Base-by-base conservation (phyloP, 805 yeast genomes). In the Tetrapisispora namnaoensis region DNA sequence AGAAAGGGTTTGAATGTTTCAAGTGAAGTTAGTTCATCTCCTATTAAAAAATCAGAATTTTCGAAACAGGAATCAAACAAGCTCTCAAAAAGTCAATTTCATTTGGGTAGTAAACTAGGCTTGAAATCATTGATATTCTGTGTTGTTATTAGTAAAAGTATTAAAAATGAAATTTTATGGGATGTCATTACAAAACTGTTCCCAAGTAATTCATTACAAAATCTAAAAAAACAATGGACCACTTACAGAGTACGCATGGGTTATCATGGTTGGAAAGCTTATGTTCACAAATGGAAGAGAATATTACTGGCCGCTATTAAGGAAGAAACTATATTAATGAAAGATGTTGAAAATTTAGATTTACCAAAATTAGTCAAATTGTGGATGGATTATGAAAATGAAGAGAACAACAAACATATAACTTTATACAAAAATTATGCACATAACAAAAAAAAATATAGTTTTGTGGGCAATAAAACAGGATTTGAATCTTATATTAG, bases 91-190 rank as follows among this genome's bases (percentile, higher is more conserved):
- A 35, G 21, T n/a, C 27, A 38, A 38, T 62, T 58, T 48, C 61
- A 61, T 40, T 51, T 63, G 18, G 63, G 63, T 2, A 62, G 69
- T 30, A 69, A 70, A 42, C 55, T 69, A 5, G 83, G 83, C 51
- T 71, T 77, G 1, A 75, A 80, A 21, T 68, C 72, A 2, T 68
- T 88, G 37, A 77, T 80, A 54, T 73, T 86, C 51, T 75, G 82
- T 2, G 83, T 83, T 14, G 78, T 84, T 13, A 81, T 86, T 18
- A 76, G 83, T 4, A 80, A 82, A 52, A 76, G 89, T 16, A 73
- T 84, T 37, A 71, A 65, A 17, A 72, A 76, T 41, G 78, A 78
- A 16, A 82, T 86, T 37, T 81, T 79, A 51, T 89, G 95, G 84
- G 74, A 72, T 0, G 64, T 72, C 35, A 79, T 89, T 7, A 71